These are phyloP conservation scores for Berberis thunbergii DNA, from an alignment of 164 flowering plant species.

Conservation along the genomic window DNA sequence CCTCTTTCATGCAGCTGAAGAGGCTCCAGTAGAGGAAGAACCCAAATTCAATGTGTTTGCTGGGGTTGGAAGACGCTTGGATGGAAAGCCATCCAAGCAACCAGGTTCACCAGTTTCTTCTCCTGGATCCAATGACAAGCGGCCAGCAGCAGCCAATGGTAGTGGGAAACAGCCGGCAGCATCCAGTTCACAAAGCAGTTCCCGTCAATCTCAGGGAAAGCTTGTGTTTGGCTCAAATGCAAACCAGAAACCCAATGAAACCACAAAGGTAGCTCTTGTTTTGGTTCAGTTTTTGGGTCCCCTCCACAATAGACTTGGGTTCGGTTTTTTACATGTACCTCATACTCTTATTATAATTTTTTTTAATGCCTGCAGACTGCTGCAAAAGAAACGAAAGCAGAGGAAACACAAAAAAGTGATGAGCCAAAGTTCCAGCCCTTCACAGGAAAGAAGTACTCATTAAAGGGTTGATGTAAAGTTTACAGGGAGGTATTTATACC, in stretches of 20 bases:
- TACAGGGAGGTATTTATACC: too few species aligned
- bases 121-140: slow-evolving; percentile 37
- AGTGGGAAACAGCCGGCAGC: slow-evolving; percentile 30
- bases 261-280: slow-evolving; percentile 29
- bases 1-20: slow-evolving; percentile 34
- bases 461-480: not conserved
- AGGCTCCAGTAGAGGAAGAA: slow-evolving; percentile 42
- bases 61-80: slow-evolving; percentile 79
- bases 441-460: slow-evolving; percentile 3
- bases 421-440: slow-evolving; percentile 5
- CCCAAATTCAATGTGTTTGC: slow-evolving; percentile 77
- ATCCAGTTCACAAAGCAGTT: slow-evolving; percentile 37
- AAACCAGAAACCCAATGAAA: slow-evolving; percentile 36
- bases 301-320: not conserved
- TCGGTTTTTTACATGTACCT: not conserved
- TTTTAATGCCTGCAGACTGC: not conserved
- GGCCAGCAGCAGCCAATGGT: slow-evolving; percentile 25
- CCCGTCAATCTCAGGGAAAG: slow-evolving; percentile 77
- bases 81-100: slow-evolving; percentile 59
- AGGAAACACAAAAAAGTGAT: not conserved
- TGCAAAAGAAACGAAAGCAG: slow-evolving; percentile 2
- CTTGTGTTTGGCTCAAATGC: slow-evolving; percentile 82
- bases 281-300: not conserved
- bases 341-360: too few species aligned
- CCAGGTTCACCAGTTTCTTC: slow-evolving; percentile 38